Evolutionary conservation across 345 rosid species (phyloP), one percentile per base, ranked within the genome.

Genomic region (Cardamine chenopodiifolia): DNA sequence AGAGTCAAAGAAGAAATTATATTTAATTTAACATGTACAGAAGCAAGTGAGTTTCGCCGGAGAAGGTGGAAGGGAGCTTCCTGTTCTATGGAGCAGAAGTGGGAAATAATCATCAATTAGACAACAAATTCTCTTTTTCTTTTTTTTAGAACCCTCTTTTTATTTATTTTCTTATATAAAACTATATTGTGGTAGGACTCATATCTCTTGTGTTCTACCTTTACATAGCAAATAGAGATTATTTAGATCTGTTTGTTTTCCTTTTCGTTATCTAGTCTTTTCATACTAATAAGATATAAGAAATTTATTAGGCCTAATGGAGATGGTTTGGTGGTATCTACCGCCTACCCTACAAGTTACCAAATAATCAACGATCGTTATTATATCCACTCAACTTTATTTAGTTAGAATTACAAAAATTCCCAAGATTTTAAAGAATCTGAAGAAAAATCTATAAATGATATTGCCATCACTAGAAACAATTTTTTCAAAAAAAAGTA

Each of bases 41-140:
- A 77, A 71, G 70, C 80, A 70, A 66, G 80, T 77, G 76, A 77
- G 61, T 70, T 77, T 77, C 29, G 80, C 76, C 15, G 80, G 71
- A 64, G 80, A 77, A 37, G 72, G 76, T 70, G 72, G 72, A 64
- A 50, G 71, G 12, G 80, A 77, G 76, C 66, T 77, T 77, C 79
- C 79, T 62, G 11, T 76, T 70, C 50, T 44, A 53, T 69, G 79
- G 79, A 76, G 79, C 25, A 62, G 75, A 62, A 69, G 19, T 6
- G 75, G 23, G 19, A 76, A 54, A 44, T 69, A 56, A 62, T 32
- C 64, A 28, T 42, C 50, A 31, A 28, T 59, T 67, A 31, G 47
- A 56, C 32, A 45, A 52, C 53, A 58, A 44, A 1, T 17, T 32
- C 47, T 68, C 40, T 49, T 3, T 1, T 25, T 49, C 13, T 71